Evolutionary conservation across 2,329 filamentous ascomycete species (phyloP).

Genomic region (Penicillium sp.): DNA sequence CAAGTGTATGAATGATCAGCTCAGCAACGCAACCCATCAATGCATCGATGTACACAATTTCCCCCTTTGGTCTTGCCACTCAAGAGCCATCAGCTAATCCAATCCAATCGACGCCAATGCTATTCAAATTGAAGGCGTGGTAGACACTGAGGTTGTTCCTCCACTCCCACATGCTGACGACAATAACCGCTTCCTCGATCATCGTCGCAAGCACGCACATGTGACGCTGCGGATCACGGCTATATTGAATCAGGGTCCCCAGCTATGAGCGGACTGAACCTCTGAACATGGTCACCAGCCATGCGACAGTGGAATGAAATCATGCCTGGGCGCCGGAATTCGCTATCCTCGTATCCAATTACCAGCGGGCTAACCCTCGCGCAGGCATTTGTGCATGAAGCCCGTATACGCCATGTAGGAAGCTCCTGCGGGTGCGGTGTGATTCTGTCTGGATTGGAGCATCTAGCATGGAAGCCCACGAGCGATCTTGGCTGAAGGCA

Average conservation of each 20-base stretch:
- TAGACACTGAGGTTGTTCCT: no score
- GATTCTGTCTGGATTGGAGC: constrained; percentile 58
- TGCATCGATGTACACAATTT: no score
- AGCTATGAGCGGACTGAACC: constrained; percentile 66
- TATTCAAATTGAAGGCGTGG: no score
- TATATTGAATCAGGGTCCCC: constrained; percentile 58
- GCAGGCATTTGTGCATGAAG: constrained; percentile 65
- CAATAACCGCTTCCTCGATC: constrained; percentile 64
- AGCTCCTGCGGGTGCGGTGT: constrained; percentile 49
- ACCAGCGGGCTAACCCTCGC: constrained; percentile 59
- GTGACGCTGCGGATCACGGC: constrained; percentile 58
- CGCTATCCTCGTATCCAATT: constrained; percentile 53
- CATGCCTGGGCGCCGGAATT: constrained; percentile 56
- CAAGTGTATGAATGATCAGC: no score
- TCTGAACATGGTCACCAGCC: constrained; percentile 65
- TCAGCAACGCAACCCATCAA: no score
- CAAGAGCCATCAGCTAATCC: no score
- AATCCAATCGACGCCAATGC: no score
- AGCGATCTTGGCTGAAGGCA: constrained; percentile 32
- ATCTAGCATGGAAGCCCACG: constrained; percentile 56
- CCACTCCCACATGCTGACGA: constrained; percentile 50
- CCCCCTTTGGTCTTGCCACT: no score
- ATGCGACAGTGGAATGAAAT: constrained; percentile 58
- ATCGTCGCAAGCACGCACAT: constrained; percentile 61
- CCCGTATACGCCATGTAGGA: constrained; percentile 63